Evolutionary conservation across 2,329 filamentous ascomycete species (phyloP).

Genomic region (Plenodomus lindquistii): DNA sequence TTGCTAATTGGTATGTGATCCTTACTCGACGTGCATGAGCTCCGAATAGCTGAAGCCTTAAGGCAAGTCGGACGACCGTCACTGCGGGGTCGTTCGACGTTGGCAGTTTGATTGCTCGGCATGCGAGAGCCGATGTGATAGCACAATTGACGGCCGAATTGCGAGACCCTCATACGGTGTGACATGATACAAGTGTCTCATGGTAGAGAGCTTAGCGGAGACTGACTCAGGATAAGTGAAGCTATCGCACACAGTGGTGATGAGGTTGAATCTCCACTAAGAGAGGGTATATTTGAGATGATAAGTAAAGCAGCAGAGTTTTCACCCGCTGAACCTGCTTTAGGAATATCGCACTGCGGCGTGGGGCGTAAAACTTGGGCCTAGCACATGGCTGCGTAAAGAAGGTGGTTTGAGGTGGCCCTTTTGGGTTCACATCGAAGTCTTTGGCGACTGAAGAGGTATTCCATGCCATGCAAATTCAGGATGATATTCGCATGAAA

Average conservation of each 20-base stretch:
- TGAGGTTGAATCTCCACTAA: not conserved
- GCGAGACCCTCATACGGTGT: not conserved
- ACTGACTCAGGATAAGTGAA: not conserved
- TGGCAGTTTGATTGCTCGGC: not conserved
- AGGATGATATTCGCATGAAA: too few relatives aligned
- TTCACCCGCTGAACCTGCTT: too few relatives aligned
- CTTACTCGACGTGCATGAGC: conserved; percentile 3
- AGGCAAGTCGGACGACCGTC: not conserved
- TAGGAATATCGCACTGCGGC: too few relatives aligned
- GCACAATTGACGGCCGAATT: not conserved
- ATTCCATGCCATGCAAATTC: too few relatives aligned
- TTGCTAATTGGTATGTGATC: conserved; percentile 6
- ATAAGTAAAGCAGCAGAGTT: not conserved
- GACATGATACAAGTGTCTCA: not conserved
- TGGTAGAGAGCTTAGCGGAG: too few relatives aligned
- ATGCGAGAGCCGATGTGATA: not conserved
- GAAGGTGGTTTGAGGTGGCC: too few relatives aligned
- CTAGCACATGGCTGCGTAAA: too few relatives aligned
- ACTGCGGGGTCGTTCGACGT: conserved; percentile 1
- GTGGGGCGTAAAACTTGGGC: too few relatives aligned
- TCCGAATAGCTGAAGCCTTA: not conserved
- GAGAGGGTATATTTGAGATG: not conserved
- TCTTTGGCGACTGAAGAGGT: too few relatives aligned
- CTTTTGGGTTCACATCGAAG: too few relatives aligned
- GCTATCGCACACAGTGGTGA: not conserved